phyloP scores from a whole-genome alignment of 139 green algal species.

The Picochlorum sp. region DNA sequence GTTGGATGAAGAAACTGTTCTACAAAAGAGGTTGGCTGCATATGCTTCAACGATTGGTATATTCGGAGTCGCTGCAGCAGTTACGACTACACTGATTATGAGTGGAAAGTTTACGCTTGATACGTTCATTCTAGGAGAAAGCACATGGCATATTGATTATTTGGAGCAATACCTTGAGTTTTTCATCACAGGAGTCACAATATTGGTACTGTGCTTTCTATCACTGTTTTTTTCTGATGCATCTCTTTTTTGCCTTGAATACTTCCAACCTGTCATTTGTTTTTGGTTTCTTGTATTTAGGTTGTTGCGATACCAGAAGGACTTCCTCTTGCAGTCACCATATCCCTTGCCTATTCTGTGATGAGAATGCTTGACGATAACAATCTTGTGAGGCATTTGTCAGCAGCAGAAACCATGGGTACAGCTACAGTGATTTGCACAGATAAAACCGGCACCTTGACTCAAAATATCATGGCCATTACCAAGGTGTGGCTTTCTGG shows the following conservation, averaged over 20 bases:
- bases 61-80: conserved; percentile 48
- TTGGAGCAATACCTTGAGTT: conserved; percentile 55
- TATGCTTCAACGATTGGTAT: conserved; percentile 62
- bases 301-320: conserved; percentile 86
- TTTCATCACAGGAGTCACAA: conserved; percentile 73
- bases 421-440: conserved; percentile 72
- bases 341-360: conserved; percentile 78
- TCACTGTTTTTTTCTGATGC: conserved; percentile 6
- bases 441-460: conserved; percentile 89
- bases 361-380: conserved; percentile 56
- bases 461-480: conserved; percentile 72
- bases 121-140: conserved; percentile 31
- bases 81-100: conserved; percentile 31
- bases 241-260: background rate
- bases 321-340: conserved; percentile 77
- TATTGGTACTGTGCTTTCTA: conserved; percentile 42
- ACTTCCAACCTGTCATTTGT: background rate
- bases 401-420: conserved; percentile 87
- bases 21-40: conserved; percentile 65
- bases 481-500: conserved; percentile 47
- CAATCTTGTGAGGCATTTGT: conserved; percentile 66
- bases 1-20: conserved; percentile 45
- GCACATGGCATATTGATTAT: conserved; percentile 40
- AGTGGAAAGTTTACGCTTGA: conserved; percentile 32
- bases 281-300: conserved; percentile 17